These are phyloP conservation scores for Podochytrium sp. DNA, from an alignment of 192 early-diverging fungal species.

Conservation along the genomic window DNA sequence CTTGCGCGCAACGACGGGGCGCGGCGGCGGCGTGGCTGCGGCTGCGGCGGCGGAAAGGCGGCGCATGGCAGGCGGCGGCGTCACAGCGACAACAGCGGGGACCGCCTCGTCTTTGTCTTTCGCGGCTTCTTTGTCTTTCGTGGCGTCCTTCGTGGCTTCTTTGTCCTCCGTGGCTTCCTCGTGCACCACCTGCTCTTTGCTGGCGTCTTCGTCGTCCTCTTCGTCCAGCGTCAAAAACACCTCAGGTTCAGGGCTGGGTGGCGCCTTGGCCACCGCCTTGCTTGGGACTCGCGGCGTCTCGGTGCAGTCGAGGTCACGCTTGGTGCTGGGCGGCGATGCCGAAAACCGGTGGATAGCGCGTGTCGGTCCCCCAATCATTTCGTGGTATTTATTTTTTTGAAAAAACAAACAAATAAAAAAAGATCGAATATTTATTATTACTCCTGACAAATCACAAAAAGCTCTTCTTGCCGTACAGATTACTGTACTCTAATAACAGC, in stretches of 20 bases:
- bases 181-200: background rate
- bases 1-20: background rate
- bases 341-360: background rate
- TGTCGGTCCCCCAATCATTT: too few species aligned
- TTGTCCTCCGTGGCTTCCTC: background rate
- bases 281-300: background rate
- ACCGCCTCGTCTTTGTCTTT: too few species aligned
- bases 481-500: slow-evolving; percentile 4
- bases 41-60: background rate
- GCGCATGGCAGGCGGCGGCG: background rate
- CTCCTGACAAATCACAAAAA: background rate
- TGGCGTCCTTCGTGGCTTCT: background rate
- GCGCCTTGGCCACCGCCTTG: background rate
- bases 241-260: background rate
- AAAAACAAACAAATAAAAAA: background rate
- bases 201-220: background rate
- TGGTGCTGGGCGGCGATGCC: background rate
- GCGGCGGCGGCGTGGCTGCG: background rate
- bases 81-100: too few species aligned
- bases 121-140: background rate
- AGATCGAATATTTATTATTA: background rate
- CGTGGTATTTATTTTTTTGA: background rate
- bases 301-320: background rate
- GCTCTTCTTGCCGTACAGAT: background rate
- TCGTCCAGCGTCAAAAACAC: background rate